Evolutionary conservation across 1,284 basidiomycete species (phyloP).

Genomic region (Meira nashicola): DNA sequence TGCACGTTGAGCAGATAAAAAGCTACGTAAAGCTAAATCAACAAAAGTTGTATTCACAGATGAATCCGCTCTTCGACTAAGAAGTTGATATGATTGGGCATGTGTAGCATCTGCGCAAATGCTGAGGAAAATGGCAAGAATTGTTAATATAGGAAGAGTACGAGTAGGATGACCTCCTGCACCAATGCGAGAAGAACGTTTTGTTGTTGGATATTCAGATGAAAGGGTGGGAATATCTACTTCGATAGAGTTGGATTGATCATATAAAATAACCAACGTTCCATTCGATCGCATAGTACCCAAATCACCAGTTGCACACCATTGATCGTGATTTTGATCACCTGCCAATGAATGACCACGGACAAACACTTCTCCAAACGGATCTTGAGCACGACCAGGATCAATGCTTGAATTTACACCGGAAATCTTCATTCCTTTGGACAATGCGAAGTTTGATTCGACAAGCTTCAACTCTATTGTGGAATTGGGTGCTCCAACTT

Average conservation of each 20-base stretch:
- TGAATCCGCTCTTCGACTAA: background rate
- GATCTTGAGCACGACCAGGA: conserved; percentile 3
- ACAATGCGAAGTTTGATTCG: conserved; percentile 18
- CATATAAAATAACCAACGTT: conserved; percentile 40
- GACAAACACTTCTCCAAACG: conserved; percentile 12
- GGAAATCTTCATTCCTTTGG: conserved; percentile 1
- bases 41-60: conserved; percentile 33
- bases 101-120: background rate
- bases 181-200: background rate
- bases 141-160: background rate
- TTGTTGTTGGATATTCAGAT: background rate
- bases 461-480: conserved; percentile 44
- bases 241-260: conserved; percentile 18
- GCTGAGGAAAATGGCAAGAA: background rate
- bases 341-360: conserved; percentile 7
- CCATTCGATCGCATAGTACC: conserved; percentile 45
- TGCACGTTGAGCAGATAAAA: conserved; percentile 38
- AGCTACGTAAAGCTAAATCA: conserved; percentile 29
- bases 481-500: conserved; percentile 47
- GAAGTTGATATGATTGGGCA: background rate
- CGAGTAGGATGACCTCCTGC: background rate
- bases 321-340: conserved; percentile 17
- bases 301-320: conserved; percentile 39
- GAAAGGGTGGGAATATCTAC: conserved; percentile 11
- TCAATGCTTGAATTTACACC: background rate